A percentile compares a stretch with the other conserved stretches of the same genome.
phyloP scores from a whole-genome alignment of 2,329 filamentous ascomycete genomes.

The Botryotinia narcissicola region DNA sequence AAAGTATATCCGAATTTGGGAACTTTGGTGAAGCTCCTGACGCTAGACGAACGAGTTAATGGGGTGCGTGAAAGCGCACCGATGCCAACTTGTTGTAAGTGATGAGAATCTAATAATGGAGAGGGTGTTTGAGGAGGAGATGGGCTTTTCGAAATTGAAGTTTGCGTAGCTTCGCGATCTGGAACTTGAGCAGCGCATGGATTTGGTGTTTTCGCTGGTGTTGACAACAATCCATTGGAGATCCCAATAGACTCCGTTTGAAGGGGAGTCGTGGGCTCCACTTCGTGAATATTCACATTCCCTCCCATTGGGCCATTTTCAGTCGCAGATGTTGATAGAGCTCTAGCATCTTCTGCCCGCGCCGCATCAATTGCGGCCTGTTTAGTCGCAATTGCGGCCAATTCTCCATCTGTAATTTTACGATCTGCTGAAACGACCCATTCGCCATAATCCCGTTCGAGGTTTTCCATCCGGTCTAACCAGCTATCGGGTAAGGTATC shows the following conservation, averaged over 20 bases:
- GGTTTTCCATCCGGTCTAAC: constrained; percentile 79
- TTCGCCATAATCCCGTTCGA: constrained; percentile 73
- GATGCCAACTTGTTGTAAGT: background rate
- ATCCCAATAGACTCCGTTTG: background rate
- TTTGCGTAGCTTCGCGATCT: background rate
- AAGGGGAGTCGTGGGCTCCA: background rate
- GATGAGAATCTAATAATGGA: background rate
- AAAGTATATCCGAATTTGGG: constrained; percentile 17
- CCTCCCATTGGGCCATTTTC: background rate
- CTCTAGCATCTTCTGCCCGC: constrained; percentile 20
- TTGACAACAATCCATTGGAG: background rate
- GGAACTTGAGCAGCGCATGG: background rate
- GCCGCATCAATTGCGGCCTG: constrained; percentile 35
- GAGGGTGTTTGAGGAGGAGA: constrained; percentile 19
- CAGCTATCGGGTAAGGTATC: constrained; percentile 84
- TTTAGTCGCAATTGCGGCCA: constrained; percentile 36
- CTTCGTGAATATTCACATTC: background rate
- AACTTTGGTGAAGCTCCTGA: constrained; percentile 8
- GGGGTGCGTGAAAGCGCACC: background rate
- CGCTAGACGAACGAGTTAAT: constrained; percentile 9
- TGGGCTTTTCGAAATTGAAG: constrained; percentile 2
- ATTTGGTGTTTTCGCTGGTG: constrained; percentile 10
- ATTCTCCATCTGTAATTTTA: constrained; percentile 67
- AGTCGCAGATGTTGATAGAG: background rate
- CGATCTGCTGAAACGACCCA: constrained; percentile 80